Percentiles rank a stretch among this genome's conserved stretches.
Evolutionary conservation across 1,284 basidiomycete species (phyloP).

Genomic region (Fereydounia khargensis): DNA sequence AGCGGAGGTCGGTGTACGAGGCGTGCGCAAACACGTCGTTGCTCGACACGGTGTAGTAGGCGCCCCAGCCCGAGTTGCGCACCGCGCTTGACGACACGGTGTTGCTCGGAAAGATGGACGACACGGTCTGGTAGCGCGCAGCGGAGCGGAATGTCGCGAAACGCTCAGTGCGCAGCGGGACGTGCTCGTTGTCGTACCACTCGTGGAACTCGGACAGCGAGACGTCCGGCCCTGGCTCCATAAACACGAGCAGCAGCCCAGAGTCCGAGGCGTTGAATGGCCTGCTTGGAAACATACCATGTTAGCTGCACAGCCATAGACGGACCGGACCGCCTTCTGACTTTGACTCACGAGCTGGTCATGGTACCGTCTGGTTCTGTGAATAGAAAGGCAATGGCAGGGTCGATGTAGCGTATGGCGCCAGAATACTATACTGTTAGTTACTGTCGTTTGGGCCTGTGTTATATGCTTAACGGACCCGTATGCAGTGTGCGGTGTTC

Average conservation of each 20-base stretch:
- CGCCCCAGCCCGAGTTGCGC: conserved; percentile 35
- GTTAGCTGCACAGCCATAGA: no score
- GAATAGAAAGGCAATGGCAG: no score
- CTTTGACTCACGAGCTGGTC: no score
- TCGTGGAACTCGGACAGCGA: conserved; percentile 53
- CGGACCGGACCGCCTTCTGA: no score
- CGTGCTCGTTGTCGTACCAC: conserved; percentile 60
- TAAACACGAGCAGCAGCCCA: conserved; percentile 52
- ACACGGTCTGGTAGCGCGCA: conserved; percentile 8
- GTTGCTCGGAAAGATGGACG: background rate
- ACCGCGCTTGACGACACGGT: background rate
- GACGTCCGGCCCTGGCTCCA: conserved; percentile 44
- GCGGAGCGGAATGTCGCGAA: conserved; percentile 18
- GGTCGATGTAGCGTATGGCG: no score
- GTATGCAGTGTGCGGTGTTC: no score
- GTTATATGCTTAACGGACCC: no score
- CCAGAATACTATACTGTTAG: no score
- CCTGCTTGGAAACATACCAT: no score
- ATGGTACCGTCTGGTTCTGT: no score
- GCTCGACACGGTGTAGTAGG: conserved; percentile 55
- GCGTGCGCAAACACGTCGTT: conserved; percentile 50
- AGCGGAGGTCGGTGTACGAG: conserved; percentile 53
- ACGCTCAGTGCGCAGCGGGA: conserved; percentile 52
- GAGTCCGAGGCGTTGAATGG: conserved; percentile 20
- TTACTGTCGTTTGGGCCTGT: no score